Evolutionary conservation across 106 monocot species (phyloP).

Genomic region (Dactylorhiza incarnata): DNA sequence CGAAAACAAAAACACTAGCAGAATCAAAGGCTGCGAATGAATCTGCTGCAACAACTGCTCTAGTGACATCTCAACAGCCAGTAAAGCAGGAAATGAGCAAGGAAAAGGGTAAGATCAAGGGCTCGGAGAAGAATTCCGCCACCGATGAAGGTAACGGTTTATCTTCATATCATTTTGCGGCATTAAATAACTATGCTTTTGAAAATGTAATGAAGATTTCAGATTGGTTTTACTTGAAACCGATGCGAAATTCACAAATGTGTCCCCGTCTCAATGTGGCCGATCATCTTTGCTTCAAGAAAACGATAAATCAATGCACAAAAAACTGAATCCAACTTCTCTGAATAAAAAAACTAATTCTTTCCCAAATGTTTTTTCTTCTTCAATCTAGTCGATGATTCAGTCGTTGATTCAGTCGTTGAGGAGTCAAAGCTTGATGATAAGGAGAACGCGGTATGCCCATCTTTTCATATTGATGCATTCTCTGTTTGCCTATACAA

Average conservation of each 20-base stretch:
- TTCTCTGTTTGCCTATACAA: neutral
- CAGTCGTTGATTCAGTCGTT: neutral
- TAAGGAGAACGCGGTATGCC: neutral
- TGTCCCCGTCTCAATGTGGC: no score
- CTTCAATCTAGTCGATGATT: neutral
- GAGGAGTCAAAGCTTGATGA: neutral
- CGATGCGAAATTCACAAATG: no score
- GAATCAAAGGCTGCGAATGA: slow-evolving; percentile 17
- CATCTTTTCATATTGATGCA: neutral
- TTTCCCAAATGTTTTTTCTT: neutral
- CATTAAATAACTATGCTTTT: no score
- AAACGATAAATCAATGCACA: neutral
- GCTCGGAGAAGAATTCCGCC: slow-evolving; percentile 8
- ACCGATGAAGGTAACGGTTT: slow-evolving; percentile 24
- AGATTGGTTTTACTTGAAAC: no score
- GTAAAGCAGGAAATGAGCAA: slow-evolving; percentile 16
- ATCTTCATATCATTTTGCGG: neutral
- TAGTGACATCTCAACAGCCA: slow-evolving; percentile 28
- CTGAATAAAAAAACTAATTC: neutral
- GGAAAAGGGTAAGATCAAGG: slow-evolving; percentile 10
- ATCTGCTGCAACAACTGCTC: slow-evolving; percentile 9
- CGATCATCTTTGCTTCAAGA: neutral
- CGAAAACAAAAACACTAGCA: slow-evolving; percentile 21
- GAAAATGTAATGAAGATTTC: no score
- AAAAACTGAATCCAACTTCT: neutral